A percentile compares a stretch with the other conserved stretches of the same genome.
phyloP scores from a whole-genome alignment of 352 stramenopile species.

The Globisporangium yorkense region DNA sequence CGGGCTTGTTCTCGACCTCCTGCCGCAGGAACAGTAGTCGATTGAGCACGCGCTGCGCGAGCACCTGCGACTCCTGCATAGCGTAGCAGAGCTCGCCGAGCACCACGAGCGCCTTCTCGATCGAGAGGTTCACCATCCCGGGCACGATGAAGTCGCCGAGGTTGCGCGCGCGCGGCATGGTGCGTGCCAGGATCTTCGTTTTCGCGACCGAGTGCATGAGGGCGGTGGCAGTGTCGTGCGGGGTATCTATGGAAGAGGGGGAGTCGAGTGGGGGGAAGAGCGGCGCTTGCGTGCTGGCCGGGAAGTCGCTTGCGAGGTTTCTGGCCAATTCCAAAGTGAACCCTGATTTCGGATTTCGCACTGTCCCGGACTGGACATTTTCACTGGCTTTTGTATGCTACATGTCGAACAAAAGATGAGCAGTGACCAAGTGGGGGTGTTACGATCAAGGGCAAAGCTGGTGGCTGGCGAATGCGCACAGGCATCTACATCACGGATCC shows the following conservation, averaged over 20 bases:
- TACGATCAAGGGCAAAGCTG: too few species aligned
- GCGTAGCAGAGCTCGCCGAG: conserved; percentile 4
- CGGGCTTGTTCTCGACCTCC: conserved; percentile 8
- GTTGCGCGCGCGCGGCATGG: conserved; percentile 1
- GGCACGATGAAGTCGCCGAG: conserved; percentile 11
- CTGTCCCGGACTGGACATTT: too few species aligned
- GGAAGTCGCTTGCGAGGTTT: too few species aligned
- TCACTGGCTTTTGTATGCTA: too few species aligned
- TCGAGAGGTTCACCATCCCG: conserved; percentile 10
- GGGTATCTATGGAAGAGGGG: not conserved
- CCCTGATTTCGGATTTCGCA: too few species aligned
- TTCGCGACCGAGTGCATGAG: not conserved
- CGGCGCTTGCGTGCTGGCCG: too few species aligned
- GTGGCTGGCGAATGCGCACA: too few species aligned
- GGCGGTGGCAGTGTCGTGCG: not conserved
- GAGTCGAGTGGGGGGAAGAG: not conserved
- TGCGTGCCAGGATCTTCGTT: not conserved
- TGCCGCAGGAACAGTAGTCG: conserved; percentile 5
- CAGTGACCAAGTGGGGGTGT: too few species aligned
- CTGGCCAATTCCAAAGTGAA: too few species aligned
- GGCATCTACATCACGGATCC: too few species aligned
- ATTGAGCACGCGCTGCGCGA: conserved; percentile 7
- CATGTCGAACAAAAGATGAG: too few species aligned
- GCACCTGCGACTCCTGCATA: conserved; percentile 11
- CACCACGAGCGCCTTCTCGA: conserved; percentile 6